Evolutionary conservation across 331 rosid genomes (phyloP).

Genomic region (Arachis monticola): DNA sequence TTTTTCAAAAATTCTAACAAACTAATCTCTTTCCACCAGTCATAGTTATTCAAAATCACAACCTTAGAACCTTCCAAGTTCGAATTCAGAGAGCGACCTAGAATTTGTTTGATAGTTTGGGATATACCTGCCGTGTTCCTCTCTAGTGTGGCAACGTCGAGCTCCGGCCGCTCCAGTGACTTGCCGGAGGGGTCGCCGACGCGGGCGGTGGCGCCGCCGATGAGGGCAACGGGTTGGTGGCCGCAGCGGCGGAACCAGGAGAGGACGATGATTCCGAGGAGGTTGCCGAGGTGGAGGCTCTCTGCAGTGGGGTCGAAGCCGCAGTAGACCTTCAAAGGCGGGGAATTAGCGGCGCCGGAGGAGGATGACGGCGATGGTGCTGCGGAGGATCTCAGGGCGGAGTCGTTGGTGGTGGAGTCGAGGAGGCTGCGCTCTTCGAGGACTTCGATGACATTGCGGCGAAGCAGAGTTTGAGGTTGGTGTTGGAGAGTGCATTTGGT

Average conservation of each 20-base stretch:
- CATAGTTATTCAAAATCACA: constrained; percentile 71
- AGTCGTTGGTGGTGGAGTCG: constrained; percentile 71
- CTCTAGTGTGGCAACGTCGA: constrained; percentile 56
- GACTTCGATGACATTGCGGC: constrained; percentile 60
- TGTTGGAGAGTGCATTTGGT: constrained; percentile 38
- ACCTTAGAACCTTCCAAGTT: constrained; percentile 38
- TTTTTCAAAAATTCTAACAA: constrained; percentile 74
- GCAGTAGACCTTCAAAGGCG: constrained; percentile 85
- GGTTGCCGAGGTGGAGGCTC: constrained; percentile 88
- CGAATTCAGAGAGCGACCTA: constrained; percentile 46
- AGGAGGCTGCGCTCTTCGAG: constrained; percentile 80
- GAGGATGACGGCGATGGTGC: not conserved
- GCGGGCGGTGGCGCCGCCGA: constrained; percentile 96
- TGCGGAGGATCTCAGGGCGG: constrained; percentile 50
- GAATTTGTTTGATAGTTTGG: constrained; percentile 47
- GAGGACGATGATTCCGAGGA: constrained; percentile 82
- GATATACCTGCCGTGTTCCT: constrained; percentile 52
- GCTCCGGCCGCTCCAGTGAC: constrained; percentile 81
- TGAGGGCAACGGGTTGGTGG: constrained; percentile 67
- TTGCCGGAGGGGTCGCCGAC: constrained; percentile 97
- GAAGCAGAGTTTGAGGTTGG: constrained; percentile 15
- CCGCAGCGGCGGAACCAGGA: constrained; percentile 94
- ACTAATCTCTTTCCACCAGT: constrained; percentile 92
- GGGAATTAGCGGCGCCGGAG: constrained; percentile 40
- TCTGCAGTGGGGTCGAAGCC: constrained; percentile 96